phyloP scores from a whole-genome alignment of 2,329 filamentous ascomycete genomes.

The Phaeomoniella chlamydospora region DNA sequence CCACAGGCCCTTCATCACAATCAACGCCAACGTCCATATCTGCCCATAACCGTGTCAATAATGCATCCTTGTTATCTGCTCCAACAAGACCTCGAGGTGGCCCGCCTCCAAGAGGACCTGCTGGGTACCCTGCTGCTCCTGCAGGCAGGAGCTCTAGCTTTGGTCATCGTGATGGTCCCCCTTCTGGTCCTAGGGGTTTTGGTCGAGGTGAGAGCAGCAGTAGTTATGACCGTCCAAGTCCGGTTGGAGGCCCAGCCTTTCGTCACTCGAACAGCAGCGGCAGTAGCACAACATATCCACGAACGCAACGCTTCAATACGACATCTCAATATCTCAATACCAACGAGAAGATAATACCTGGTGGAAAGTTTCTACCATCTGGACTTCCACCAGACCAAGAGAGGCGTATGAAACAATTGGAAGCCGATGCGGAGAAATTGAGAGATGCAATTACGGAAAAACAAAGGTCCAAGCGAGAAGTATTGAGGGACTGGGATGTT shows the following conservation, averaged over 20 bases:
- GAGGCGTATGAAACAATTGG: conserved; percentile 28
- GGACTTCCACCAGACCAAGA: conserved; percentile 22
- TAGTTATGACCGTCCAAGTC: conserved; percentile 13
- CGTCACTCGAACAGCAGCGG: conserved; percentile 21
- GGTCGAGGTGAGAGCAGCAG: conserved; percentile 9
- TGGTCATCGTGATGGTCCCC: conserved; percentile 14
- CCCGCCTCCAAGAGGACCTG: conserved; percentile 14
- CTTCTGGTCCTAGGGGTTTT: conserved; percentile 17
- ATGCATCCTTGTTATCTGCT: conserved; percentile 25
- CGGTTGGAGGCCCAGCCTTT: conserved; percentile 15
- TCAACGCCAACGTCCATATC: conserved; percentile 17
- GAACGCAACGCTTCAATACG: conserved; percentile 23
- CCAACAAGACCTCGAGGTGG: conserved; percentile 32
- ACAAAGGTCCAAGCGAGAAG: conserved; percentile 24
- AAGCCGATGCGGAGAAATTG: conserved; percentile 28
- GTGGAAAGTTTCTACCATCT: conserved; percentile 24
- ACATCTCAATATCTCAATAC: conserved; percentile 22
- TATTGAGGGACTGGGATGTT: conserved; percentile 31
- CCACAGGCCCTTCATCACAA: conserved; percentile 23
- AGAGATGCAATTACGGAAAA: conserved; percentile 28
- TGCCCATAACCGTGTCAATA: conserved; percentile 21
- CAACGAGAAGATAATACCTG: conserved; percentile 20
- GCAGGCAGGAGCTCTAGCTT: conserved; percentile 11
- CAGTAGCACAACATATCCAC: conserved; percentile 20
- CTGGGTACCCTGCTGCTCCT: conserved; percentile 16